Base-by-base conservation (phyloP, 768 basidiomycete genomes). In the Termitomyces sp. region DNA sequence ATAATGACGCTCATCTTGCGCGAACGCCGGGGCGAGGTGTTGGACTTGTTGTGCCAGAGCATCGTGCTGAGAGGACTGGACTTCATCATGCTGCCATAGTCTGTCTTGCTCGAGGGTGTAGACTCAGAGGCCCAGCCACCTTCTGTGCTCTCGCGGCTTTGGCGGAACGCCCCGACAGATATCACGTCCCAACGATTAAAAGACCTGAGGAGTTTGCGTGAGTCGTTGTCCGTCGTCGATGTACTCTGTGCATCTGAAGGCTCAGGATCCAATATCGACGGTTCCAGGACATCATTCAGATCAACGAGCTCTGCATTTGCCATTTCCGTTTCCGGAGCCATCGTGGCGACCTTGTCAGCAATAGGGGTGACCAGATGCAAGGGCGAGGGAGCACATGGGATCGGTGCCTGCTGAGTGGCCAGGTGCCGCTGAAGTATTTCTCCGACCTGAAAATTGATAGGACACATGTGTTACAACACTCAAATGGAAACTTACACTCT, bases 271-370 rank as follows among this genome's bases (percentile, higher is more conserved):
- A 91, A 73, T 69, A 88, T 82, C 0, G 89, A 85, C 0, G 84
- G 77, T 55, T 92, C 88, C 35, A 92, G 75, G 17, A 92, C 89
- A 62, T 92, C 90, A 62, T 89, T 82, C 21, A 92, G 77, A 58
- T 81, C 79, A 43, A 88, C 81, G 11, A 82, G 74, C 57, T 84
- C 80, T 14, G 81, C 71, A 25, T 79, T 73, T 27, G 68, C 66
- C 25, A 71, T 67, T 14, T 76, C 72, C 4, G 75, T 67, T 14
- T 76, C 72, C 3, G 75, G 68, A 17, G 70, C 69, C 37, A 67
- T 67, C 48, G 68, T 47, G 37, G 42, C 50, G 17, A 43, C 28
- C 27, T 62, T 58, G 42, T 59, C 62, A 0, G 51, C 49, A 9
- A 54, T 40, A 19, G 59, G 55, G 11, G 58, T 52, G 48, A 55